Evolutionary conservation across 257 asterid species (phyloP), one percentile per base, ranked within the genome.

Genomic region (Plantago major): DNA sequence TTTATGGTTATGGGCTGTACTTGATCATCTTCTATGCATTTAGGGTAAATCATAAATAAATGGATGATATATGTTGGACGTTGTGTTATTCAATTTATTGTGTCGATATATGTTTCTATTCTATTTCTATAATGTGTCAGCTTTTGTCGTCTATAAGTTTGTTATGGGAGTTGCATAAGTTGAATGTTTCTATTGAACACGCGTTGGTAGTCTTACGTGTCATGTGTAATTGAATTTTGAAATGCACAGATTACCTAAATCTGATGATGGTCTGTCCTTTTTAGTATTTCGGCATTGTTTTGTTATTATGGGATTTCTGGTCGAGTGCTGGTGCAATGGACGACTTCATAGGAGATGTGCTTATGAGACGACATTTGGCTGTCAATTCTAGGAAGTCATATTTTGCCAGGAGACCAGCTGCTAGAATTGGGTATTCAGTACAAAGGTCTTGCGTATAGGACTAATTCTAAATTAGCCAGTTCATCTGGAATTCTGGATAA

Each of bases 31-130:
- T 42, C 17, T 11, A 26, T 60, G 14, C 58, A 22, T 11, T 60
- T 52, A 37, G 42, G 26, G 63, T 50, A 56, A 22, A 22, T 22
- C 26, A 63, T 50, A 56, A 49, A 63, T 50, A 56, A 49, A 52
- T 51, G 30, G 52, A 66, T 48, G 49, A 67, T 59, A 44, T 58
- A 43, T 48, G 30, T 55, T 66, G 56, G 57, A 46, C 47, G 48
- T 22, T 44, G 22, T 48, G 16, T 46, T 40, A 54, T 44, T 40
- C 50, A 43, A 11, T 54, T 12, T 10, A 45, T 30, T 60, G 11
- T 11, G 58, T 42, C 40, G 56, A 53, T 48, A 54, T 40, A 55
- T 48, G 26, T 60, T 67, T 33, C 26, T 22, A 22, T 33, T 7
- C 37, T 66, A 62, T 47, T 42, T 45, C 14, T 45, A 38, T 52